A percentile compares a stretch with the other conserved stretches of the same genome.
phyloP scores from a whole-genome alignment of 2,329 filamentous ascomycete genomes.

The Penicillium rolfsii region DNA sequence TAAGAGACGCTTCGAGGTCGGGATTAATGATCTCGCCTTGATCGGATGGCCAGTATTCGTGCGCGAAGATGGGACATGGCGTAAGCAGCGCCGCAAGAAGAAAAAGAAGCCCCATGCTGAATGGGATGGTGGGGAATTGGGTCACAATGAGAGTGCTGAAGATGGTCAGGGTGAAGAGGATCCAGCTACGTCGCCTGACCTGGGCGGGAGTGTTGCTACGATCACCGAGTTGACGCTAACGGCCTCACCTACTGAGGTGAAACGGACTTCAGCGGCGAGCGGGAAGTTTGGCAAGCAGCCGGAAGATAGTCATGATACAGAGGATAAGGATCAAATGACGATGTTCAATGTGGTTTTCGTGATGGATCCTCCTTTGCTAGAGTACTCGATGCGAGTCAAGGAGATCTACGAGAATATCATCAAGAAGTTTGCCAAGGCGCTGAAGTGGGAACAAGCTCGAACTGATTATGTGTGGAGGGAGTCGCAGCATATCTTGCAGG shows the following conservation, averaged over 20 bases:
- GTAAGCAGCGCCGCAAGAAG: constrained; percentile 62
- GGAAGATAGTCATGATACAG: constrained; percentile 32
- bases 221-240: constrained; percentile 31
- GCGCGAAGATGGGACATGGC: constrained; percentile 76
- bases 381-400: constrained; percentile 71
- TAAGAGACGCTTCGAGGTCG: constrained; percentile 80
- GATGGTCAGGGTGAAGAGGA: constrained; percentile 40
- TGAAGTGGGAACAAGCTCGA: constrained; percentile 89
- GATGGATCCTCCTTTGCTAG: constrained; percentile 75
- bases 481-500: constrained; percentile 75
- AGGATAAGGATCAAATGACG: constrained; percentile 69
- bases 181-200: constrained; percentile 26
- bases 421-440: constrained; percentile 87
- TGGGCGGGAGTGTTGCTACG: constrained; percentile 38
- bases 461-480: constrained; percentile 91
- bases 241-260: constrained; percentile 29
- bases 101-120: constrained; percentile 41
- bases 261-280: constrained; percentile 30
- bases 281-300: constrained; percentile 26
- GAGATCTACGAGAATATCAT: constrained; percentile 88
- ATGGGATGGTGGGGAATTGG: constrained; percentile 39
- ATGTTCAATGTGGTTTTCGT: constrained; percentile 99
- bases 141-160: constrained; percentile 42
- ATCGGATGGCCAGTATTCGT: constrained; percentile 84
- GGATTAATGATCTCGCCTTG: constrained; percentile 77